These are phyloP conservation scores for Exophiala sideris DNA, from an alignment of 2,329 filamentous ascomycete species.

Conservation along the genomic window DNA sequence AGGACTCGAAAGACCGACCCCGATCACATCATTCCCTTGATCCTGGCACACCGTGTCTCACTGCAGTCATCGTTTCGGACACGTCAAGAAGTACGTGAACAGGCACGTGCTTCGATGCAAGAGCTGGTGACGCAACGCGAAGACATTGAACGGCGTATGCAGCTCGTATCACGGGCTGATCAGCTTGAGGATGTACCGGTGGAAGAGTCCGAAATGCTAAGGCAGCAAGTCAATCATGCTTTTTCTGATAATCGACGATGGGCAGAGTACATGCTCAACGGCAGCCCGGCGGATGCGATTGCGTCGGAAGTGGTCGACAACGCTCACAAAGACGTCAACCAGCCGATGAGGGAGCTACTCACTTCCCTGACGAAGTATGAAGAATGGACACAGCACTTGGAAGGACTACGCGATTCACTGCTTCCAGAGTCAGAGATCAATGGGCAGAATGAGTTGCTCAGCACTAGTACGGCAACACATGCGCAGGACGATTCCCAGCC, in stretches of 20 bases:
- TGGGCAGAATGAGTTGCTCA: not conserved
- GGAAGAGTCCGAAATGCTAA: slow-evolving; percentile 2
- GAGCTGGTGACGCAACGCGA: not conserved
- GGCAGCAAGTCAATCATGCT: slow-evolving; percentile 9
- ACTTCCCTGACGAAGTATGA: not conserved
- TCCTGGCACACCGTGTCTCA: slow-evolving; percentile 69
- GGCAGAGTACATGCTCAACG: slow-evolving; percentile 13
- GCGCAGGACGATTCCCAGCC: too few species aligned
- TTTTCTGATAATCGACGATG: slow-evolving; percentile 15
- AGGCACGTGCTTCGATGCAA: slow-evolving; percentile 1
- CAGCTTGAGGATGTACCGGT: not conserved
- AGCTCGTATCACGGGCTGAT: not conserved
- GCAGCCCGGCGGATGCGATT: not conserved
- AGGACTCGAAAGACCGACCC: slow-evolving; percentile 30
- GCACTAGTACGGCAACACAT: not conserved
- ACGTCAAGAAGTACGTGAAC: slow-evolving; percentile 2
- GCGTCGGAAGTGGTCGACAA: not conserved
- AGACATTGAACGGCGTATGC: not conserved
- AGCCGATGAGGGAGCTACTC: slow-evolving; percentile 8
- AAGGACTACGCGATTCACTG: slow-evolving; percentile 7
- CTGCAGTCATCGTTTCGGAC: slow-evolving; percentile 42
- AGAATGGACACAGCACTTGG: not conserved
- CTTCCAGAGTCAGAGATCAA: not conserved
- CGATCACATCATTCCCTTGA: slow-evolving; percentile 57
- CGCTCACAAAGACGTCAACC: not conserved